phyloP scores from a whole-genome alignment of 441 rosid species.

The Flueggea neowawraea region DNA sequence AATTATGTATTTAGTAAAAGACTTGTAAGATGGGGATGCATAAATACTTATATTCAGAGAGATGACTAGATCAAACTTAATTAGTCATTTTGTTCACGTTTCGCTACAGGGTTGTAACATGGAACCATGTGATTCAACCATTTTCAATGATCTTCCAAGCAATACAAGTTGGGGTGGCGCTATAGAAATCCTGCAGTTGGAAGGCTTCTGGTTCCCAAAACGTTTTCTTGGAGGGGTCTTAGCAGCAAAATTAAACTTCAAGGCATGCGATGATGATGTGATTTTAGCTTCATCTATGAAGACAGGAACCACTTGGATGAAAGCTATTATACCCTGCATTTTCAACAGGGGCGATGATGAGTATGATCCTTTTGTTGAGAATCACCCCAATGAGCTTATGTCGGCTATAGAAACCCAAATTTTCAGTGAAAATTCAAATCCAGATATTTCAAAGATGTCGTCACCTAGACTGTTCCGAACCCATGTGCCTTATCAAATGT shows the following conservation, averaged over 20 bases:
- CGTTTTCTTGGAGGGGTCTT: not conserved
- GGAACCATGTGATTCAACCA: too few relatives aligned
- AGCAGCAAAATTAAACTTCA: constrained; percentile 2
- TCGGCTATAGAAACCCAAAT: constrained; percentile 19
- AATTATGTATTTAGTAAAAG: too few relatives aligned
- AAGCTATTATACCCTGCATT: constrained; percentile 16
- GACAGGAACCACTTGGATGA: constrained; percentile 28
- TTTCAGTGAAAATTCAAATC: constrained; percentile 17
- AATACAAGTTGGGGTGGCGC: not conserved
- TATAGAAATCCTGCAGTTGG: not conserved
- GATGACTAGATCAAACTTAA: too few relatives aligned
- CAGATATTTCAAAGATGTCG: constrained; percentile 18
- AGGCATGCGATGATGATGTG: constrained; percentile 14
- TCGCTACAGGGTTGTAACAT: too few relatives aligned
- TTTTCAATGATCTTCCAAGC: constrained; percentile 5
- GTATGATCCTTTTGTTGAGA: constrained; percentile 6
- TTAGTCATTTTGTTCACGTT: too few relatives aligned
- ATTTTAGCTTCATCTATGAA: constrained; percentile 19
- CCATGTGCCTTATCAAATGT: constrained; percentile 28
- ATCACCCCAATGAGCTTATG: constrained; percentile 21
- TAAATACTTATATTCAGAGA: too few relatives aligned
- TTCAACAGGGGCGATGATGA: not conserved
- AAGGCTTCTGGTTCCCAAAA: constrained; percentile 15
- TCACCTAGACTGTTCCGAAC: constrained; percentile 36
- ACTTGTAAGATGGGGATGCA: too few relatives aligned